Evolutionary conservation across 1,284 basidiomycete genomes (phyloP).

Genomic region (Fomitopsis pinicola): DNA sequence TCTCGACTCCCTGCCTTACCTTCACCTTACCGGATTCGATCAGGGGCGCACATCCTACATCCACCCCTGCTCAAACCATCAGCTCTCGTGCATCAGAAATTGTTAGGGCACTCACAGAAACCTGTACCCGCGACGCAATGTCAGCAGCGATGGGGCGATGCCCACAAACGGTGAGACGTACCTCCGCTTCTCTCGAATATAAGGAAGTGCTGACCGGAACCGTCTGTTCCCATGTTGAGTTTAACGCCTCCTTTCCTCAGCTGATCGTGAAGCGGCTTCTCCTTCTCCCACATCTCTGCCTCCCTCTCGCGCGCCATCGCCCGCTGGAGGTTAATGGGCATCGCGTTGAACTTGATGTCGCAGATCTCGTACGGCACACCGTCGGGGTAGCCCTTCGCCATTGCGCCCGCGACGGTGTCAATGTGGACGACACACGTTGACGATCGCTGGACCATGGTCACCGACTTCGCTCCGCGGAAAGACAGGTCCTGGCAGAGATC

Average conservation of each 20-base stretch:
- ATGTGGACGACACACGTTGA: constrained; percentile 25
- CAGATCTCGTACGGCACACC: constrained; percentile 37
- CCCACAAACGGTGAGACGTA: constrained; percentile 24
- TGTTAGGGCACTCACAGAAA: not conserved
- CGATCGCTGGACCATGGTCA: constrained; percentile 30
- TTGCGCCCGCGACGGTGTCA: constrained; percentile 18
- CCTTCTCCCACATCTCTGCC: constrained; percentile 23
- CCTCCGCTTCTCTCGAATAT: constrained; percentile 33
- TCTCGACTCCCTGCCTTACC: constrained; percentile 58
- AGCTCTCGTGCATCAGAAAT: constrained; percentile 4
- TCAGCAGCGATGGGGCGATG: not conserved
- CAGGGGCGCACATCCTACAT: constrained; percentile 39
- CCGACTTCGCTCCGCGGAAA: constrained; percentile 29
- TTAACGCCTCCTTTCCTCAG: constrained; percentile 57
- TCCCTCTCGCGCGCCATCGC: constrained; percentile 21
- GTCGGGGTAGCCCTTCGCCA: constrained; percentile 33
- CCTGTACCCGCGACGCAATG: not conserved
- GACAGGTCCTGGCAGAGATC: constrained; percentile 43
- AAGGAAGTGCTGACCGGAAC: constrained; percentile 43
- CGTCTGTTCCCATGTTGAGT: constrained; percentile 51
- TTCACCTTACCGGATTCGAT: constrained; percentile 70
- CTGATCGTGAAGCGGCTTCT: constrained; percentile 48
- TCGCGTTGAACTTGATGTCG: constrained; percentile 40
- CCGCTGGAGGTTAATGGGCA: constrained; percentile 35
- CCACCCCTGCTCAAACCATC: constrained; percentile 20